Base-by-base conservation (phyloP, 2,329 filamentous ascomycete species). In the Penicillium hordei region DNA sequence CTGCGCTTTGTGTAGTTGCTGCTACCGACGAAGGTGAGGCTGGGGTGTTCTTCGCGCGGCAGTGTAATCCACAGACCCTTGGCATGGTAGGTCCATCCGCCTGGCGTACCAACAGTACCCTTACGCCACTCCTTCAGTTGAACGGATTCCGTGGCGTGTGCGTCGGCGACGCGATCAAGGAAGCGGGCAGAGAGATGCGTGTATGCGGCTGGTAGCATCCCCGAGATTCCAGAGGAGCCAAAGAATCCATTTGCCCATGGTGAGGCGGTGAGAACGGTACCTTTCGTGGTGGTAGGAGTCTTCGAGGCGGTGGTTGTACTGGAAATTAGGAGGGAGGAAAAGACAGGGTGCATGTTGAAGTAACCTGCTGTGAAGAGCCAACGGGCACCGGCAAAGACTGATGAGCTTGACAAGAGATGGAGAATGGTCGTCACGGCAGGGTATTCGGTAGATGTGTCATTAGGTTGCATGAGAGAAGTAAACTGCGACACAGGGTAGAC, bases 321-420 rank as follows among this genome's bases (percentile, higher is more conserved):
- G 7, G 83, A 81, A 33, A 99, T 86, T 0, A 99, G 81, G 0
- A 96, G 83, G 39, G 87, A 84, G 2, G 90, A 93, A 21, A 97
- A 84, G 4, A 88, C 86, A 0, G 92, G 89, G 7, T 92, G 92
- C 55, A 96, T 96, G 78, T 99, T 99, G 79, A 99, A 99, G 78
- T 99, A 99, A 52, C 94, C 94, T 0, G 94, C 94, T 0, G 94
- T 97, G 74, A 99, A 97, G 0, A 91, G 94, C 94, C 94, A 99
- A 15, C 86, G 88, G 0, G 89, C 90, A 34, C 85, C 82, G 10
- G 81, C 78, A 67, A 91, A 89, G 6, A 82, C 77, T 5, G 74
- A 65, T 0, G 89, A 83, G 0, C 75, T 77, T 0, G 88, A 82
- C 4, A 97, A 82, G 1, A 83, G 84, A 43, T 83, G 83, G 4